These are phyloP conservation scores for Pseudognaphalium luteoalbum DNA, from an alignment of 129 eudicot species.

Conservation along the genomic window DNA sequence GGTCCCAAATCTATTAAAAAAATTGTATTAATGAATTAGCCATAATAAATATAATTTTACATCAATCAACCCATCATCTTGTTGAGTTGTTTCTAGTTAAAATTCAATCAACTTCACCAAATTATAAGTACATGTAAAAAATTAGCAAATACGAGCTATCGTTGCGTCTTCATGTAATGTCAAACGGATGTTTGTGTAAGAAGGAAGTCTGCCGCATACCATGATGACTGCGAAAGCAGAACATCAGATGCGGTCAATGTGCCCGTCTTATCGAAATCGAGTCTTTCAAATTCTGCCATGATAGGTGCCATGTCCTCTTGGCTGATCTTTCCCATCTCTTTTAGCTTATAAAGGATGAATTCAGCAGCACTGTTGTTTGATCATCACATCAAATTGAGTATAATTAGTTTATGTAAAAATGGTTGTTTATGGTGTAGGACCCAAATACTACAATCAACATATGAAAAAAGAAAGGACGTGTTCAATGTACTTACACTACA, in stretches of 20 bases:
- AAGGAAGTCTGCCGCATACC: constrained; percentile 30
- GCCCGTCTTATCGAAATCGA: constrained; percentile 85
- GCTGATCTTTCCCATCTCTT: constrained; percentile 95
- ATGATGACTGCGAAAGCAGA: constrained; percentile 59
- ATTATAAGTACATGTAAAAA: constrained; percentile 4
- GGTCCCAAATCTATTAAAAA: no score
- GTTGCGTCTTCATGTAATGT: background rate
- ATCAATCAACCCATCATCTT: no score
- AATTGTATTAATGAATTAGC: no score
- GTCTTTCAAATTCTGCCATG: constrained; percentile 81
- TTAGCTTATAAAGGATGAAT: constrained; percentile 69
- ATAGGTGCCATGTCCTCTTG: constrained; percentile 68
- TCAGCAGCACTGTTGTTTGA: constrained; percentile 72
- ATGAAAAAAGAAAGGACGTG: no score
- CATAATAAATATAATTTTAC: no score
- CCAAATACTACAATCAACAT: background rate
- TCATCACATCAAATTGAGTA: background rate
- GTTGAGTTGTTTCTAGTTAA: no score
- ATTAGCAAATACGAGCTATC: background rate
- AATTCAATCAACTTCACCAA: background rate
- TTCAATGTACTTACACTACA: constrained; percentile 61
- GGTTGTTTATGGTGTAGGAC: background rate
- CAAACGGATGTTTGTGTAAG: constrained; percentile 40
- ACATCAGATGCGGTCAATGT: constrained; percentile 72
- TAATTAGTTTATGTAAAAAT: background rate